phyloP scores from a whole-genome alignment of 1,139 yeast genomes.

The Saccharomyces hybrid region DNA sequence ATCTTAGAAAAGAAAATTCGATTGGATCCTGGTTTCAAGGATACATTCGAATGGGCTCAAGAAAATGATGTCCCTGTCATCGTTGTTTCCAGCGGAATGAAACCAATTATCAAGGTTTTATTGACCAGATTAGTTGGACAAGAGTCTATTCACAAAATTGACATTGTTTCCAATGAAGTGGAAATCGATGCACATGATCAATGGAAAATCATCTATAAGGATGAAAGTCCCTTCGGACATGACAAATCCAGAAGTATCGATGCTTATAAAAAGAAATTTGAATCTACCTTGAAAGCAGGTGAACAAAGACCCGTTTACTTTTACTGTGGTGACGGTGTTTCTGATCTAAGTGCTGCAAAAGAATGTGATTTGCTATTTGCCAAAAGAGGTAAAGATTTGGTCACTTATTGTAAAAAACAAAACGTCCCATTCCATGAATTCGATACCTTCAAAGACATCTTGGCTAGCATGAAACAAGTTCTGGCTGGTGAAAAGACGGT shows the following conservation, averaged over 20 bases:
- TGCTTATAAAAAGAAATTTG: slow-evolving; percentile 44
- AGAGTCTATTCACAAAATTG: slow-evolving; percentile 63
- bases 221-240: slow-evolving; percentile 86
- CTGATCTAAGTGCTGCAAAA: slow-evolving; percentile 89
- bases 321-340: slow-evolving; percentile 96
- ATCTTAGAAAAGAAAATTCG: slow-evolving; percentile 50
- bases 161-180: slow-evolving; percentile 78
- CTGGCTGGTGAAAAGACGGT: slow-evolving; percentile 39
- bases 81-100: slow-evolving; percentile 87
- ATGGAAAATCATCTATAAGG: slow-evolving; percentile 83
- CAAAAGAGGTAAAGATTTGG: slow-evolving; percentile 82
- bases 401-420: slow-evolving; percentile 73
- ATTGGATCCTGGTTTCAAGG: slow-evolving; percentile 85
- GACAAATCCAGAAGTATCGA: slow-evolving; percentile 81
- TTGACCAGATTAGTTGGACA: slow-evolving; percentile 67
- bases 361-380: slow-evolving; percentile 93
- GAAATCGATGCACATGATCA: slow-evolving; percentile 45
- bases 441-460: slow-evolving; percentile 65
- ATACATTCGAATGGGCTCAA: slow-evolving; percentile 72
- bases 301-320: slow-evolving; percentile 53
- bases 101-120: slow-evolving; percentile 75
- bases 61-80: slow-evolving; percentile 65
- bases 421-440: slow-evolving; percentile 80
- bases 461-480: slow-evolving; percentile 43
- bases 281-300: slow-evolving; percentile 34